Percentiles rank a stretch among this genome's conserved stretches.
phyloP scores from a whole-genome alignment of 805 yeast genomes.

The Suhomyces canberraensis region DNA sequence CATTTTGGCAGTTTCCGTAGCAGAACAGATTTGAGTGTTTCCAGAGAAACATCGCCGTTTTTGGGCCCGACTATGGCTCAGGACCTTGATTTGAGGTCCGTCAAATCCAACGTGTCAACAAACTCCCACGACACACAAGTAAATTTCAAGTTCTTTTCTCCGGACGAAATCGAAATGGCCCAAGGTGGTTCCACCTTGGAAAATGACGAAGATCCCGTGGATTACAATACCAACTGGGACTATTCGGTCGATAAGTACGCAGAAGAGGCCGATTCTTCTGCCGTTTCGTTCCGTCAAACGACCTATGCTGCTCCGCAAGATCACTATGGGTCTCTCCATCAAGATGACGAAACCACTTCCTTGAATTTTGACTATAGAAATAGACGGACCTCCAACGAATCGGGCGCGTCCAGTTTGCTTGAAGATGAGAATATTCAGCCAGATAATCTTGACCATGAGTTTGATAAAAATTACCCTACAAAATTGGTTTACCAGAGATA shows the following conservation, averaged over 20 bases:
- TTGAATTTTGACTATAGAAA: conserved; percentile 21
- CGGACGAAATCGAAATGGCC: conserved; percentile 80
- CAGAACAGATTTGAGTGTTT: conserved; percentile 15
- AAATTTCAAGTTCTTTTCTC: conserved; percentile 76
- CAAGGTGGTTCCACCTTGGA: conserved; percentile 83
- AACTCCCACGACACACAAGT: conserved; percentile 34
- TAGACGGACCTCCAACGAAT: conserved; percentile 7
- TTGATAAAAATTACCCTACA: conserved; percentile 28
- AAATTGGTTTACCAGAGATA: conserved; percentile 65
- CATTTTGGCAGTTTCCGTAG: conserved; percentile 34
- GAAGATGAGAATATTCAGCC: conserved; percentile 1
- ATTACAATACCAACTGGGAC: conserved; percentile 76
- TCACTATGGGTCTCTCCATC: conserved; percentile 28
- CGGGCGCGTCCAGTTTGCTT: conserved; percentile 4
- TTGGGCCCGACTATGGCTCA: conserved; percentile 18
- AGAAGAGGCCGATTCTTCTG: conserved; percentile 12
- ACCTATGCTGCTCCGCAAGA: neutral
- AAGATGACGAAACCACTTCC: conserved; percentile 1
- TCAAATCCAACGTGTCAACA: conserved; percentile 33
- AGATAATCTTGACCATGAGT: conserved; percentile 4
- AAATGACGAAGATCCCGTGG: conserved; percentile 53
- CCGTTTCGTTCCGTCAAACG: conserved; percentile 13
- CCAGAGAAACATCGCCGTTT: conserved; percentile 37
- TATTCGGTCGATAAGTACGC: conserved; percentile 48
- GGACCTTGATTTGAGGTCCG: conserved; percentile 32